Evolutionary conservation across 2,329 filamentous ascomycete genomes (phyloP).

Genomic region (Cladobotryum protrusum): DNA sequence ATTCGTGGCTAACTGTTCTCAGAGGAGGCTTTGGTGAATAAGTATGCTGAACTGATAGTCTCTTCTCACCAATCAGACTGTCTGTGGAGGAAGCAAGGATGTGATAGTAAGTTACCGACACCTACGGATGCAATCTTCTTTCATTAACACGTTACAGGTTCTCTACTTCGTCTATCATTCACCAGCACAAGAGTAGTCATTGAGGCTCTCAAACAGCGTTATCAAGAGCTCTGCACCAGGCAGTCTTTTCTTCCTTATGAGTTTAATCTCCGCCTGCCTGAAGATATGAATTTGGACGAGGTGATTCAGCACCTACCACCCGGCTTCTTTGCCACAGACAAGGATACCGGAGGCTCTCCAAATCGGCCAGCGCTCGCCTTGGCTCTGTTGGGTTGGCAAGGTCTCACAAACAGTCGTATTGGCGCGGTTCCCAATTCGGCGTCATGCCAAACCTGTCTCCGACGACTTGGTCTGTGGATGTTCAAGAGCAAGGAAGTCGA

Average conservation of each 20-base stretch:
- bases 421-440: conserved; percentile 64
- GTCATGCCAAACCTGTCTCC: conserved; percentile 78
- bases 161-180: conserved; percentile 56
- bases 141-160: conserved; percentile 34
- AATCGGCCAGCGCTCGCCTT: conserved; percentile 61
- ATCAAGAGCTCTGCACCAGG: conserved; percentile 53
- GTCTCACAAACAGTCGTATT: conserved; percentile 48
- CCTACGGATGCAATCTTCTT: conserved; percentile 13
- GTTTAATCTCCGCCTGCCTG: conserved; percentile 54
- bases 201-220: conserved; percentile 53
- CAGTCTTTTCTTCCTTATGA: conserved; percentile 53
- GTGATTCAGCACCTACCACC: conserved; percentile 44
- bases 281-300: conserved; percentile 44
- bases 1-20: background rate
- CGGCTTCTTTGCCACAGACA: conserved; percentile 46
- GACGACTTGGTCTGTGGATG: conserved; percentile 88
- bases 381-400: conserved; percentile 71
- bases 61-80: conserved; percentile 74
- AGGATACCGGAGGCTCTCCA: conserved; percentile 24
- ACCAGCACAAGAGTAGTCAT: conserved; percentile 56
- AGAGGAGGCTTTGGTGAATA: conserved; percentile 65
- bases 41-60: conserved; percentile 67
- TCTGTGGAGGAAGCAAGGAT: conserved; percentile 81
- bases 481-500: conserved; percentile 71
- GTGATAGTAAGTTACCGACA: conserved; percentile 59